Percentiles rank a stretch among this genome's conserved stretches.
Conservation (phyloP, 176 grass and related monocot species). For the Oryza coarctata region DNA sequence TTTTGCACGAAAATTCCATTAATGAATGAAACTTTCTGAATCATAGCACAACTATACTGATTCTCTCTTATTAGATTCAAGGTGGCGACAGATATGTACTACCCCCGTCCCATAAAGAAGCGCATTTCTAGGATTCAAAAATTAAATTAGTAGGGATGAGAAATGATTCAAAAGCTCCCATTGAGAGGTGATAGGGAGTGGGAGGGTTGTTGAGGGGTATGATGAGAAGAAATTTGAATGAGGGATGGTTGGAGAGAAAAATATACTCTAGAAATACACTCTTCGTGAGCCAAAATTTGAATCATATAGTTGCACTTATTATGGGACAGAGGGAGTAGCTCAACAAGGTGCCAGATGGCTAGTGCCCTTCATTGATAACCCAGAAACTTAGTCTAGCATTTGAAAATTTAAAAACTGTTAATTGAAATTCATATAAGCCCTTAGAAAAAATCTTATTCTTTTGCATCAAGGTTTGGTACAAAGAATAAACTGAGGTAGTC, state of each 20-base stretch:
- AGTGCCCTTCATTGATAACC: conserved; percentile 13
- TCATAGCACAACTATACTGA: neutral
- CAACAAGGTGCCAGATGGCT: neutral
- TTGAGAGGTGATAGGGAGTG: too few species aligned
- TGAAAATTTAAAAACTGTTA: conserved; percentile 16
- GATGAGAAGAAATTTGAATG: too few species aligned
- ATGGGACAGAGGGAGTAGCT: too few species aligned
- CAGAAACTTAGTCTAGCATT: neutral
- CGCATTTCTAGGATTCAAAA: too few species aligned
- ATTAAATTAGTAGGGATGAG: too few species aligned
- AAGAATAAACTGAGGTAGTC: neutral
- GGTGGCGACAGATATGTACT: neutral
- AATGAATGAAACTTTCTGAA: neutral
- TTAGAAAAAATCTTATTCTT: neutral
- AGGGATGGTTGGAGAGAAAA: too few species aligned
- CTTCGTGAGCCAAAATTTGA: too few species aligned
- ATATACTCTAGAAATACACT: too few species aligned
- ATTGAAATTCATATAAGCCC: neutral
- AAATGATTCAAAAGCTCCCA: too few species aligned
- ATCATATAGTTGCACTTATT: too few species aligned
- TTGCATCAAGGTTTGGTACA: neutral
- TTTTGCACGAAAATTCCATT: neutral
- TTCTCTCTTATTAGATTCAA: neutral
- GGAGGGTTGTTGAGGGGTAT: too few species aligned
- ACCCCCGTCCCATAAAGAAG: too few species aligned